Percentiles rank a stretch among this genome's conserved stretches.
phyloP scores from a whole-genome alignment of 2,329 filamentous ascomycete species.

The Sporothrix pallida region DNA sequence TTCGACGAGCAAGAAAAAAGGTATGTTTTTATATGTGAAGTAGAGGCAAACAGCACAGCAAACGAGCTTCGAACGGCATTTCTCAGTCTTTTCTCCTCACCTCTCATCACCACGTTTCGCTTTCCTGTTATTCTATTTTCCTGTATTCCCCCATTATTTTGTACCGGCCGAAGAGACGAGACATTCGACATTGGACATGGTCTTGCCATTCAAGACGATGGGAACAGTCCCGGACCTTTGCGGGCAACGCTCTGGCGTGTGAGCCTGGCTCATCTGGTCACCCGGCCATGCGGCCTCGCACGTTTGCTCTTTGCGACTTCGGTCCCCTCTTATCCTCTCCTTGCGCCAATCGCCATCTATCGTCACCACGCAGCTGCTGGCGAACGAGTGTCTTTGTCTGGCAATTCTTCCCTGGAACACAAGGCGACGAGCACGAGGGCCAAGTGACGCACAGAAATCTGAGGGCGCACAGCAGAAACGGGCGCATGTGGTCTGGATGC shows the following conservation, averaged over 20 bases:
- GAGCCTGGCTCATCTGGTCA: background rate
- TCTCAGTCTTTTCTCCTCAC: background rate
- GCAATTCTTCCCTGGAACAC: background rate
- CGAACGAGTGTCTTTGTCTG: background rate
- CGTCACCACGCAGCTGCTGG: background rate
- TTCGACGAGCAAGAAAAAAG: conserved; percentile 19
- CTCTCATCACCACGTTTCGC: background rate
- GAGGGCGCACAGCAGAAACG: conserved; percentile 22
- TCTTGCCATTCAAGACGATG: background rate
- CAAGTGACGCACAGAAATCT: background rate
- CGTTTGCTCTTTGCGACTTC: no score
- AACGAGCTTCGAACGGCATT: background rate
- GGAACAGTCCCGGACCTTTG: background rate
- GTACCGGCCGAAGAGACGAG: background rate
- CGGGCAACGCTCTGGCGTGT: background rate
- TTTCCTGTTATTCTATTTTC: background rate
- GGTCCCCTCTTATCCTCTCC: background rate
- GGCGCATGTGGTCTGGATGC: conserved; percentile 51
- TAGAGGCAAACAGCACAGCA: background rate
- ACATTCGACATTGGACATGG: background rate
- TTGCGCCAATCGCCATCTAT: background rate
- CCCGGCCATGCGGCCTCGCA: background rate
- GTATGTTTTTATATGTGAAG: conserved; percentile 17
- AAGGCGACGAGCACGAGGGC: background rate
- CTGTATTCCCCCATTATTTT: background rate